Base-by-base conservation (phyloP, 2,329 filamentous ascomycete genomes). In the Lizonia empirigonia region DNA sequence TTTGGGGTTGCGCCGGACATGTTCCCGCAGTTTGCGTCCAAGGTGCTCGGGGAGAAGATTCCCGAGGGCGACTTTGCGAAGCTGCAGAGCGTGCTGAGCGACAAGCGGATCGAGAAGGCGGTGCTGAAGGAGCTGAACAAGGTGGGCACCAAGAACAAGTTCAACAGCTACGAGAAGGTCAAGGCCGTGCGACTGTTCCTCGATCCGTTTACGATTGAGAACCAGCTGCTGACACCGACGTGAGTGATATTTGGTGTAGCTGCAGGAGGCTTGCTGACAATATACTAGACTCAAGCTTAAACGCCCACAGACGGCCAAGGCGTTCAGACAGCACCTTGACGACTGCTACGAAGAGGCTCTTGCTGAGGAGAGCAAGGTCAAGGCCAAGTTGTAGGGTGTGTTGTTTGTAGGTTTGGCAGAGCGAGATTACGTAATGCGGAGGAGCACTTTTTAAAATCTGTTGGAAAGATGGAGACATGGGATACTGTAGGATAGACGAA, bases 201-300 rank as follows among this genome's bases (percentile, higher is more conserved):
- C 12, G 94, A 99, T 53, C 94, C 94, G 1, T 97, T 99, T 66
- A 90, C 86, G 1, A 86, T 97, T 59, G 92, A 96, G 41, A 99
- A 99, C 70, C 89, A 96, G 74, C 80, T 97, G 40, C 77, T 92
- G 69, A 94, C 90, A 16, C 90, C 90, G 18, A 95, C 90, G 89
- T 93, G 83, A 85, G 88, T 84, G 36, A 12, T 18, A 22, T 23
- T 29, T 39, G 13, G 19, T 32, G 5, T 16, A 16, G 3, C 10
- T 16, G 6, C 10, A 7, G 13, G 50, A 24, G 4, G 4, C n/a
- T 8, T 26, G 53, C 60, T 70, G 53, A 65, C 52, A 18, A 40
- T 24, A 9, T 10, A 19, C 23, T 55, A 89, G 86, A 47, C 74
- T 90, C 55, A 90, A 90, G 73, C 76, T 90, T 65, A 90, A 90